Evolutionary conservation across 2,329 filamentous ascomycete genomes (phyloP), one percentile per base, ranked within the genome.

Genomic region (Neofusicoccum umdonicola): DNA sequence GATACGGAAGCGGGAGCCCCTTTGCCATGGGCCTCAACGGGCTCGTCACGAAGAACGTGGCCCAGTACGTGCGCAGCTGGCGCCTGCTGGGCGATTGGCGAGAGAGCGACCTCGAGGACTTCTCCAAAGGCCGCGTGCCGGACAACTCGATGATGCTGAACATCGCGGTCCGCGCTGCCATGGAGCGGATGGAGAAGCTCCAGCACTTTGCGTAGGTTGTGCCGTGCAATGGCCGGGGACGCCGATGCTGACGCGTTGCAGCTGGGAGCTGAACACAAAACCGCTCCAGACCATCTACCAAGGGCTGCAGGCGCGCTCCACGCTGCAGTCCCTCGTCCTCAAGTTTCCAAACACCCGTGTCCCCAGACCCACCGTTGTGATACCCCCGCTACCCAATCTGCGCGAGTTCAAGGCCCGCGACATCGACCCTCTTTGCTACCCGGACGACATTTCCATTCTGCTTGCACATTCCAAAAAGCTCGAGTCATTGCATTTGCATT

Each of bases 81-180:
- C 76, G 78, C 2, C 69, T 88, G 41, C 75, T 79, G 37, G 87
- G 87, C 22, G 79, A 85, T 31, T 88, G 84, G 84, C 80, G 80
- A 62, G 86, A 87, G 69, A 76, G 80, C 58, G 84, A 85, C 61
- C 69, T 84, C 22, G 83, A 87, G 61, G 85, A 88, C 67, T 84
- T 86, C 72, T 82, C 83, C 64, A 82, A 82, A 51, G 86, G 86
- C 0, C 78, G 85, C 42, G 83, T 88, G 62, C 85, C 86, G n/a
- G 86, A 88, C 74, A 86, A 83, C 50, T 84, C 81, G 42, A 88
- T 88, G 84, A 81, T 89, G 79, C 76, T 88, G 70, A 87, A 87
- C 71, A 84, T 87, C 57, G 80, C 83, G 2, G 78, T 87, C 58
- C 82, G 86, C 65, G 85, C 84, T 2, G 85, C 84, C 1, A 76